Evolutionary conservation across 2,329 filamentous ascomycete species (phyloP).

Genomic region (Rutstroemia sp.): DNA sequence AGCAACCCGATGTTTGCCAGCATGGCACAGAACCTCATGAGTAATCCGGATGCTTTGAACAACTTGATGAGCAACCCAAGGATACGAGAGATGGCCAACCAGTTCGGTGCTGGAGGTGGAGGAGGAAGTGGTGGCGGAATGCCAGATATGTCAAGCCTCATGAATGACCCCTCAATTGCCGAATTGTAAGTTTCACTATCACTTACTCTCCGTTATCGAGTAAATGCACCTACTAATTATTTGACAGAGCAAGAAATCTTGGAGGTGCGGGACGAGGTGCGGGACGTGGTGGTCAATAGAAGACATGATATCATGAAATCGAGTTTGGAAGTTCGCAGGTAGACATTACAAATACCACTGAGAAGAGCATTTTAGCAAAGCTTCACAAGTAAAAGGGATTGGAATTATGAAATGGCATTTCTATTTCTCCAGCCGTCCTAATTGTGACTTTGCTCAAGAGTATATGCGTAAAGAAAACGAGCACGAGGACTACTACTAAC

Average conservation of each 20-base stretch:
- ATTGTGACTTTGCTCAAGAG: no score
- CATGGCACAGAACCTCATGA: conserved; percentile 98
- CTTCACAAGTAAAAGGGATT: no score
- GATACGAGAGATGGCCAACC: conserved; percentile 78
- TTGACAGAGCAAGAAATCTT: conserved; percentile 5
- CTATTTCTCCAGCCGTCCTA: no score
- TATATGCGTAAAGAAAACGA: no score
- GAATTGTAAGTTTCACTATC: conserved; percentile 68
- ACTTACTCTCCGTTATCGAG: neutral
- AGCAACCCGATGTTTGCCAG: conserved; percentile 96
- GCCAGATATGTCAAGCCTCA: conserved; percentile 78
- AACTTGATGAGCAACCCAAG: conserved; percentile 93
- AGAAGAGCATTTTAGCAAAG: no score
- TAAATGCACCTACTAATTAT: neutral
- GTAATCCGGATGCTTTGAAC: conserved; percentile 85
- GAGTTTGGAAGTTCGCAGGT: neutral
- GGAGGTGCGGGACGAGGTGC: conserved; percentile 6
- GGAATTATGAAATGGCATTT: no score
- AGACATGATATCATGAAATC: neutral
- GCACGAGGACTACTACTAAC: no score
- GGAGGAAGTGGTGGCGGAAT: conserved; percentile 59
- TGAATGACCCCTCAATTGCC: conserved; percentile 87
- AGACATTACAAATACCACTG: no score
- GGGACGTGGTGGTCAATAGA: conserved; percentile 4
- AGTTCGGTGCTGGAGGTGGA: conserved; percentile 54